Percentiles rank a stretch among this genome's conserved stretches.
These are phyloP conservation scores for Phytophthora ramorum DNA, from an alignment of 352 stramenopile species.

Conservation along the genomic window DNA sequence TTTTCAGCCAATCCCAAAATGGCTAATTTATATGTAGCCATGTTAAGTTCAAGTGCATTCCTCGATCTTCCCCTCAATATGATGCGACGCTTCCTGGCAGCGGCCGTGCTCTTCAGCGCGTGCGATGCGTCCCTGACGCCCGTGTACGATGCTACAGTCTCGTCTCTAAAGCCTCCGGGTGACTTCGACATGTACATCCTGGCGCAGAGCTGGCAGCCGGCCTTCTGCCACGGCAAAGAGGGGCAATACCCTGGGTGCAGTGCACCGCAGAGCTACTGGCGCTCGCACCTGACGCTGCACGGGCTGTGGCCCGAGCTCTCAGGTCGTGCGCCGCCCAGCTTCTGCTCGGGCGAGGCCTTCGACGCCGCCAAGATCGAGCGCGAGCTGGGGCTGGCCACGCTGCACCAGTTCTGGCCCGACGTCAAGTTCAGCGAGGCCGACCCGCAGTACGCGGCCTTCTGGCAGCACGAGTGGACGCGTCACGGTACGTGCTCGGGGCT, in stretches of 20 bases:
- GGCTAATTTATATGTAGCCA: neutral
- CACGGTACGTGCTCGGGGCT: slow-evolving; percentile 94
- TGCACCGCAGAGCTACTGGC: slow-evolving; percentile 73
- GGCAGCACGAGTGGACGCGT: slow-evolving; percentile 94
- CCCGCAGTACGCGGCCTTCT: slow-evolving; percentile 85
- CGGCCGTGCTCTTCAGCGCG: slow-evolving; percentile 6
- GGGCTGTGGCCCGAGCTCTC: slow-evolving; percentile 89
- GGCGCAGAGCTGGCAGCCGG: slow-evolving; percentile 90
- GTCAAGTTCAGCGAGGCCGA: slow-evolving; percentile 73
- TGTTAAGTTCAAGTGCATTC: no score
- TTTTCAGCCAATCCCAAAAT: neutral
- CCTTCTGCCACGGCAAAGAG: slow-evolving; percentile 80
- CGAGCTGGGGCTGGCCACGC: slow-evolving; percentile 69
- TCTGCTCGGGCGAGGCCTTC: slow-evolving; percentile 80
- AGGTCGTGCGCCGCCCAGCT: slow-evolving; percentile 69
- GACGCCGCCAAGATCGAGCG: slow-evolving; percentile 65
- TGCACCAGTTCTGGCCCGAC: slow-evolving; percentile 89
- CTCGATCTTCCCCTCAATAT: neutral
- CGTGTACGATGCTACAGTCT: slow-evolving; percentile 47
- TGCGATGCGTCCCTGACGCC: neutral
- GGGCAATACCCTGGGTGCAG: slow-evolving; percentile 73
- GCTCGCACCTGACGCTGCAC: slow-evolving; percentile 89
- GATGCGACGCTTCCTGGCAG: slow-evolving; percentile 10
- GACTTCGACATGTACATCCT: slow-evolving; percentile 91
- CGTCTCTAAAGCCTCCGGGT: slow-evolving; percentile 10